Evolutionary conservation across 768 basidiomycete genomes (phyloP).

Genomic region (Gloeophyllum trabeum): DNA sequence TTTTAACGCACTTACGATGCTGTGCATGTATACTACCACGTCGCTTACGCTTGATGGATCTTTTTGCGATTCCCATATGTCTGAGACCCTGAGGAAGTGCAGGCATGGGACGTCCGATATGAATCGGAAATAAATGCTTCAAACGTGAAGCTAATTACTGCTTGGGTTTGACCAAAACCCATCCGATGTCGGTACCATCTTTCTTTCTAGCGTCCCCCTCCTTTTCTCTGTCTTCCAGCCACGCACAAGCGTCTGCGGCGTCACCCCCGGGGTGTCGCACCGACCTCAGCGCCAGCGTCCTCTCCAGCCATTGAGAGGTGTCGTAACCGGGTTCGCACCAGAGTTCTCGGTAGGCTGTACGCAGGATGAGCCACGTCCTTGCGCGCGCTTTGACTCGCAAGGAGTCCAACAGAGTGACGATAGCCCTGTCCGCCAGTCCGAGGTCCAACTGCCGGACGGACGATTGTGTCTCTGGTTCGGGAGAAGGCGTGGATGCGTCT

Average conservation of each 20-base stretch:
- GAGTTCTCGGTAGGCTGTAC: slow-evolving; percentile 55
- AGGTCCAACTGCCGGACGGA: background rate
- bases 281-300: background rate
- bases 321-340: slow-evolving; percentile 25
- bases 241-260: slow-evolving; percentile 34
- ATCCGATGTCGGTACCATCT: slow-evolving; percentile 45
- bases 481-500: slow-evolving; percentile 10
- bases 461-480: background rate
- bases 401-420: slow-evolving; percentile 30
- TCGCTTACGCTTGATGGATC: too few relatives aligned
- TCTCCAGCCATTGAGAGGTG: slow-evolving; percentile 8
- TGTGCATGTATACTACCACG: too few relatives aligned
- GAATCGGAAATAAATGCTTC: too few relatives aligned
- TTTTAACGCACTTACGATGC: too few relatives aligned
- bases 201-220: slow-evolving; percentile 42
- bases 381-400: slow-evolving; percentile 39
- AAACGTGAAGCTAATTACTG: too few relatives aligned
- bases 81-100: too few relatives aligned
- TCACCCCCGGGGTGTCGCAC: slow-evolving; percentile 2
- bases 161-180: slow-evolving; percentile 43
- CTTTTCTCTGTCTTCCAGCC: slow-evolving; percentile 32
- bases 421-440: slow-evolving; percentile 27
- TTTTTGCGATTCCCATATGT: too few relatives aligned
- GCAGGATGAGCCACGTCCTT: slow-evolving; percentile 48
- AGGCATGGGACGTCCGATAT: too few relatives aligned